phyloP scores from a whole-genome alignment of 148 eudicot species.

The Gaultheria prostrata region DNA sequence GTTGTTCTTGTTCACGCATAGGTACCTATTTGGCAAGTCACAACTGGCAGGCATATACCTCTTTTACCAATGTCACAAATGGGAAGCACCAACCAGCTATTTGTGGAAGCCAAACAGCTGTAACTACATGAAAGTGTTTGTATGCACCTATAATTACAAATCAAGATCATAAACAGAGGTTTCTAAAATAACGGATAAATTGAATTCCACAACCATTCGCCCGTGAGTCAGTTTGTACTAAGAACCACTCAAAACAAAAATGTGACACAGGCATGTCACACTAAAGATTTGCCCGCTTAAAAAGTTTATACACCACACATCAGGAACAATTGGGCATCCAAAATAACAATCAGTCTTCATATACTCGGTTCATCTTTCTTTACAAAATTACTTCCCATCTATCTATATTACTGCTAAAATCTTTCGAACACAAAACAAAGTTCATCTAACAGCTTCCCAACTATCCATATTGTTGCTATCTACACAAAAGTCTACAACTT shows the following conservation, averaged over 20 bases:
- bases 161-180: background rate
- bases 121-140: background rate
- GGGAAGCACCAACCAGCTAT: background rate
- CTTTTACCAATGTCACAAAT: background rate
- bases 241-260: background rate
- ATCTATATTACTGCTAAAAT: too few species aligned
- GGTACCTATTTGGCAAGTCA: slow-evolving; percentile 26
- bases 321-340: background rate
- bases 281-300: background rate
- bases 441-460: too few species aligned
- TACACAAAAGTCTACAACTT: too few species aligned
- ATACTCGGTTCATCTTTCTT: too few species aligned
- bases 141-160: background rate
- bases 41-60: background rate
- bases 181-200: background rate
- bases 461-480: too few species aligned
- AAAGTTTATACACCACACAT: background rate
- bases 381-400: too few species aligned
- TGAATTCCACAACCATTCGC: background rate
- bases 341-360: too few species aligned
- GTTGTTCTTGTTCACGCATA: slow-evolving; percentile 37
- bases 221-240: background rate
- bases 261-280: background rate
- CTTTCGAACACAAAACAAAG: too few species aligned
- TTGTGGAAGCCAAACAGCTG: background rate